Evolutionary conservation across 768 basidiomycete genomes (phyloP), one percentile per base, ranked within the genome.

Genomic region (Serendipita indica): DNA sequence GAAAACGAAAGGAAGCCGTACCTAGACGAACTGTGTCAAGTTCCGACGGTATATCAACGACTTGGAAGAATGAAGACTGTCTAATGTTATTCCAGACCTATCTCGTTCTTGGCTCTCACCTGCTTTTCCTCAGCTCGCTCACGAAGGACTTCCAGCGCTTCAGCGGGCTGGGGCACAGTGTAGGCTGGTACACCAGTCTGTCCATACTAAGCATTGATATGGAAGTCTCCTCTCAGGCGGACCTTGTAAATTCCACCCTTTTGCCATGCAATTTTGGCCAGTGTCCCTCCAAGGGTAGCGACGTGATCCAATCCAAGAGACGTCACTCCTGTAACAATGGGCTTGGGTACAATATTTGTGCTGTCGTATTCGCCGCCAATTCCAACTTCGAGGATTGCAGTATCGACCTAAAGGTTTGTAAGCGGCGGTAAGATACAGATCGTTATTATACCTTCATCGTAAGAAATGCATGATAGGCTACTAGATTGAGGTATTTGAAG

Each of bases 201-300:
- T 30, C 59, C 41, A 57, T 34, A 59, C 39, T 1, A 14, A 32
- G 6, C 16, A 18, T 57, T n/a, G 27, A 25, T 56, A 39, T 30
- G 56, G 34, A 41, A 3, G 32, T 10, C 34, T 7, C n/a, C 5
- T 34, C 18, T 10, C n/a, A 10, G 13, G 62, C 71, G 28, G 57
- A 81, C 86, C 78, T 99, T 99, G 72, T 85, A 98, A 57, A 99
- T 98, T 1, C 96, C 96, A 28, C 84, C 89, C 69, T 99, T 99
- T 66, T 98, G 94, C 78, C 80, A 81, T 1, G 93, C 89, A 63
- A 99, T 98, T 66, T 96, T 89, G 33, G 74, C 70, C 3, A 98
- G 70, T 0, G 93, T 96, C 65, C 84, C 84, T 0, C 96, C 96
- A 1, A 99, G 75, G 25, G 96, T 81, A 58, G 76, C 72, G 39